Evolutionary conservation across 495 filamentous ascomycete genomes (phyloP), one percentile per base, ranked within the genome.

Genomic region (Podospora bellae-mahoneyi): DNA sequence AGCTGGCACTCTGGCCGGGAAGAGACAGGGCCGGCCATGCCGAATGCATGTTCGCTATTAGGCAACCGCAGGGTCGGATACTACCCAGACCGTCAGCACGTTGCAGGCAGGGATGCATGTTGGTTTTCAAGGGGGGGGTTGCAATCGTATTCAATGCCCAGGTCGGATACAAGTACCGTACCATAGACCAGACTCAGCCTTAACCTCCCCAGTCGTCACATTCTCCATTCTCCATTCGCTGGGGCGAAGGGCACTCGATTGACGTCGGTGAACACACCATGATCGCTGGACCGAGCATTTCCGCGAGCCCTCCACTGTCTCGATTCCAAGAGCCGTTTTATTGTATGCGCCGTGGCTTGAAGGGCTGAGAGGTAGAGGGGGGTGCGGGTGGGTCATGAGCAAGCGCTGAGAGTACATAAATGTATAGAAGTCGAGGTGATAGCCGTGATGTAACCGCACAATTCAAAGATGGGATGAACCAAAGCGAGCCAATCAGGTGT

Each of bases 281-380:
- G 23, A 23, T 23, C 23, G 1, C 23, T 23, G 23, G 23, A 23
- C 23, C 23, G 23, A 23, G 0, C 23, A 23, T 23, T 23, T 23
- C 23, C 23, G 23, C 23, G 23, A 23, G 23, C 23, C 23, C 39
- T 48, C 6, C 39, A 5, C 39, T 48, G 39, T 48, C 39, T 48
- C 39, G 39, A 48, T 48, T 48, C 9, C 39, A 48, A 48, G 39
- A 48, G 39, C 39, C 39, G 39, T 48, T 48, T 48, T 16, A 10
- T 7, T 58, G 6, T 58, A 58, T 58, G 55, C 55, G 55, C 55
- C n/a, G 55, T 58, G 55, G 55, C 55, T 58, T 58, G 55, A 58
- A 58, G n/a, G 55, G 55, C 55, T 58, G 55, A 58, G 13, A 19
- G 9, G n/a, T 19, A 58, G 18, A 58, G 55, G 55, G 55, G 23